These are phyloP conservation scores for Penicillium sp. DNA, from an alignment of 2,329 filamentous ascomycete species.

Conservation along the genomic window DNA sequence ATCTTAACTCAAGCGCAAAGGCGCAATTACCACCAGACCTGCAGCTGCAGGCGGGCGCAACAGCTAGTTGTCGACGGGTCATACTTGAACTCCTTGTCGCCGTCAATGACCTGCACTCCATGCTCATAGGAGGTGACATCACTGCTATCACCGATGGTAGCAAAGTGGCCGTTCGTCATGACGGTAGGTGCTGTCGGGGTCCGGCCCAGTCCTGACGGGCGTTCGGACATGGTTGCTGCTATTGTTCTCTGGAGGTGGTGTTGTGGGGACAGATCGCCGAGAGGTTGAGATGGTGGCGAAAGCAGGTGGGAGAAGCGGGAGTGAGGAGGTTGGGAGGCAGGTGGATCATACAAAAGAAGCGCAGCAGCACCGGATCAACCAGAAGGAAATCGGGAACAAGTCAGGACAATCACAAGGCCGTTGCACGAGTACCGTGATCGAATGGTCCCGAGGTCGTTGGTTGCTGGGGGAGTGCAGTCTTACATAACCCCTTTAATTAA, in stretches of 20 bases:
- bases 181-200: constrained; percentile 39
- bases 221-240: constrained; percentile 28
- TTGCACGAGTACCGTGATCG: constrained; percentile 22
- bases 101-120: constrained; percentile 96
- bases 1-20: not conserved
- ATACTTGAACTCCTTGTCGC: constrained; percentile 96
- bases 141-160: constrained; percentile 44
- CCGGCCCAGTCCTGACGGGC: constrained; percentile 32
- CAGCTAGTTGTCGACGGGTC: constrained; percentile 36
- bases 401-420: constrained; percentile 22
- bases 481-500: constrained; percentile 25
- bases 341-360: constrained; percentile 14
- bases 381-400: not conserved
- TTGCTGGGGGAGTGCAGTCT: constrained; percentile 24
- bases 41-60: constrained; percentile 7
- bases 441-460: constrained; percentile 26
- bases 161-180: constrained; percentile 54
- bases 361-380: constrained; percentile 13
- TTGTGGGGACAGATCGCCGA: constrained; percentile 26
- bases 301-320: constrained; percentile 18
- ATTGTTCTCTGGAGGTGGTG: constrained; percentile 15
- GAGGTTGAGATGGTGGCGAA: constrained; percentile 18
- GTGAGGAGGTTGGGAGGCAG: constrained; percentile 19
- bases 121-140: constrained; percentile 68
- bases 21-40: not conserved